Conservation (phyloP, 371 early-diverging fungal species). For the Capillidium rhysosporum region DNA sequence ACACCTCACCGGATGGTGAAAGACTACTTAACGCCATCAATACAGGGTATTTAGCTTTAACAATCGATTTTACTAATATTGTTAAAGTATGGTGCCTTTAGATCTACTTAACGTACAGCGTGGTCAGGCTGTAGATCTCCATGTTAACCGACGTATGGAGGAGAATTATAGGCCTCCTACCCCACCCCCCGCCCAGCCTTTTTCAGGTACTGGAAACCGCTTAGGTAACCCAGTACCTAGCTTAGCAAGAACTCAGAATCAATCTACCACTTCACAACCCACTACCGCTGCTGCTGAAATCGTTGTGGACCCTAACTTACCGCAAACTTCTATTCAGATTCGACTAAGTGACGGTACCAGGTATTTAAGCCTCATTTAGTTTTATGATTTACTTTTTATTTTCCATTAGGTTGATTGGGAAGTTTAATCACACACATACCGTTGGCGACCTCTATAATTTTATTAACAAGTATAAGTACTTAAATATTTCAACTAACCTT, state of each 20-base stretch:
- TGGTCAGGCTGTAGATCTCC: slow-evolving; percentile 83
- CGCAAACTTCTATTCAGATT: slow-evolving; percentile 65
- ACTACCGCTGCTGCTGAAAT: slow-evolving; percentile 19
- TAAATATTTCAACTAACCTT: background rate
- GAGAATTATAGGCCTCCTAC: slow-evolving; percentile 79
- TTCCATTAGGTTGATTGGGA: slow-evolving; percentile 48
- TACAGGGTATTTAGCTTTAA: slow-evolving; percentile 38
- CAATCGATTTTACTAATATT: background rate
- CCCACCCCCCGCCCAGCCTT: slow-evolving; percentile 50
- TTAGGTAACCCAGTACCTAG: slow-evolving; percentile 25
- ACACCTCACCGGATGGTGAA: slow-evolving; percentile 70
- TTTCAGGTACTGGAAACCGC: slow-evolving; percentile 71
- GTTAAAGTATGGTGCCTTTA: slow-evolving; percentile 30
- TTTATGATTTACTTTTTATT: background rate
- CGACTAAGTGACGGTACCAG: slow-evolving; percentile 76
- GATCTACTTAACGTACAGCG: slow-evolving; percentile 69
- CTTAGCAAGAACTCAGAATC: slow-evolving; percentile 12
- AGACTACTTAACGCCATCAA: slow-evolving; percentile 67
- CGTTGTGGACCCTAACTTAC: slow-evolving; percentile 42
- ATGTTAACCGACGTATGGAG: slow-evolving; percentile 56
- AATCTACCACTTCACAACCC: slow-evolving; percentile 16
- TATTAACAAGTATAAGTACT: slow-evolving; percentile 33
- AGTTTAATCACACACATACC: slow-evolving; percentile 79
- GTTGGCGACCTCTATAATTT: slow-evolving; percentile 59
- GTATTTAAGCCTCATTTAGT: slow-evolving; percentile 10